phyloP scores from a whole-genome alignment of 2,329 filamentous ascomycete species.

The Lecanoromycetidae sp. region DNA sequence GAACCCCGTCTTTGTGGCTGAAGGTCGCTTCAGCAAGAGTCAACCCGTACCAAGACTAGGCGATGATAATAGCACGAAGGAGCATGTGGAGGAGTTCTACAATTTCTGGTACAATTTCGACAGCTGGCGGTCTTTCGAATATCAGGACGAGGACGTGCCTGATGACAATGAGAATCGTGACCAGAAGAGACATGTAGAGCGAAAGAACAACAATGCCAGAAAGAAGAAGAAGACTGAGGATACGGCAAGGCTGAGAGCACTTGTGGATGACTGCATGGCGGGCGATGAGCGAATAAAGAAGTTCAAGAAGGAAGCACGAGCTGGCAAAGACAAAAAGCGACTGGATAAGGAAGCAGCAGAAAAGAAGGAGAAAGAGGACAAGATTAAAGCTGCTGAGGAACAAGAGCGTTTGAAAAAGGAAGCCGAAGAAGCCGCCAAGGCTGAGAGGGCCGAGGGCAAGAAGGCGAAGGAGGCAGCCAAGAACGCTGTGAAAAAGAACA shows the following conservation, averaged over 20 bases:
- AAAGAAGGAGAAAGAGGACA: slow-evolving; percentile 76
- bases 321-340: slow-evolving; percentile 91
- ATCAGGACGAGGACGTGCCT: slow-evolving; percentile 95
- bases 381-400: slow-evolving; percentile 68
- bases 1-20: slow-evolving; percentile 78
- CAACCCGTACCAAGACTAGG: slow-evolving; percentile 84
- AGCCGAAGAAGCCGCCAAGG: slow-evolving; percentile 77
- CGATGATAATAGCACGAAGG: slow-evolving; percentile 68
- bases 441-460: slow-evolving; percentile 69
- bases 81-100: slow-evolving; percentile 91
- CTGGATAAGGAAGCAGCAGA: slow-evolving; percentile 83
- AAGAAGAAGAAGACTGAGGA: slow-evolving; percentile 99
- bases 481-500: slow-evolving; percentile 99
- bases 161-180: slow-evolving; percentile 98
- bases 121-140: slow-evolving; percentile 95
- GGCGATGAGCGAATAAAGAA: slow-evolving; percentile 93
- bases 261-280: slow-evolving; percentile 76
- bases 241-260: slow-evolving; percentile 73
- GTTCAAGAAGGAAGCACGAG: slow-evolving; percentile 84
- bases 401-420: slow-evolving; percentile 70
- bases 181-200: slow-evolving; percentile 95
- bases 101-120: slow-evolving; percentile 99
- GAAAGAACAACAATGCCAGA: slow-evolving; percentile 93
- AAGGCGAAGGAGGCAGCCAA: slow-evolving; percentile 98
- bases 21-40: slow-evolving; percentile 81